A percentile compares a stretch with the other conserved stretches of the same genome.
Evolutionary conservation across 2,329 filamentous ascomycete species (phyloP).

Genomic region (Coniochaeta sp.): DNA sequence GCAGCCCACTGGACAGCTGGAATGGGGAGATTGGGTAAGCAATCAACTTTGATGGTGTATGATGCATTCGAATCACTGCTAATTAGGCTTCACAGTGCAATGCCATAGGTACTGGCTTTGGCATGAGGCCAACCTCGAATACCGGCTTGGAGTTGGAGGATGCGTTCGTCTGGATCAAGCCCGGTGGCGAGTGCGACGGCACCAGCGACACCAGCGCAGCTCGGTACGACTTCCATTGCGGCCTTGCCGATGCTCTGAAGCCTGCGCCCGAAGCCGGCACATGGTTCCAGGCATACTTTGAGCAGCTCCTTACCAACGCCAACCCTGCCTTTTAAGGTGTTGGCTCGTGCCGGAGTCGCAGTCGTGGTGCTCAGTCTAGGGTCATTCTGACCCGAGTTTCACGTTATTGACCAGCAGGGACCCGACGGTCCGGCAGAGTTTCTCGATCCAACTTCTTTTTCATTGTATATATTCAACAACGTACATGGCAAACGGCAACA

Average conservation of each 20-base stretch:
- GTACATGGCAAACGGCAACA: background rate
- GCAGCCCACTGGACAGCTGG: conserved; percentile 54
- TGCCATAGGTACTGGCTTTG: conserved; percentile 55
- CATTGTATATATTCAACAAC: background rate
- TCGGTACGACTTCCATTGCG: conserved; percentile 48
- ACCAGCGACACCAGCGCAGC: conserved; percentile 38
- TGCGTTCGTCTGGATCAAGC: conserved; percentile 67
- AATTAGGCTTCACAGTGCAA: too few relatives aligned
- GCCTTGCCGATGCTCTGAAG: conserved; percentile 43
- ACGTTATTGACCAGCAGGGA: too few relatives aligned
- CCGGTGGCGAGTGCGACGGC: conserved; percentile 52
- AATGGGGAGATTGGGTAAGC: conserved; percentile 63
- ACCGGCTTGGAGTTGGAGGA: conserved; percentile 54
- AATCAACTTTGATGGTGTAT: too few relatives aligned
- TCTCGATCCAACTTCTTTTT: background rate
- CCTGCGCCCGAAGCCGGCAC: conserved; percentile 63
- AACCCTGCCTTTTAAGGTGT: conserved; percentile 40
- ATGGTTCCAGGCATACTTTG: conserved; percentile 60
- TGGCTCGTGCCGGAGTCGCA: background rate
- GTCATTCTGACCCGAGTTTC: too few relatives aligned
- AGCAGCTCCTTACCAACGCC: conserved; percentile 47
- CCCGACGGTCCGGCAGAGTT: too few relatives aligned
- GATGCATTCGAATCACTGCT: too few relatives aligned
- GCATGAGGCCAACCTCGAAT: conserved; percentile 53
- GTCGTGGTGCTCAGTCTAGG: too few relatives aligned